phyloP scores from a whole-genome alignment of 2,329 filamentous ascomycete genomes.

The Clonostachys rosea region DNA sequence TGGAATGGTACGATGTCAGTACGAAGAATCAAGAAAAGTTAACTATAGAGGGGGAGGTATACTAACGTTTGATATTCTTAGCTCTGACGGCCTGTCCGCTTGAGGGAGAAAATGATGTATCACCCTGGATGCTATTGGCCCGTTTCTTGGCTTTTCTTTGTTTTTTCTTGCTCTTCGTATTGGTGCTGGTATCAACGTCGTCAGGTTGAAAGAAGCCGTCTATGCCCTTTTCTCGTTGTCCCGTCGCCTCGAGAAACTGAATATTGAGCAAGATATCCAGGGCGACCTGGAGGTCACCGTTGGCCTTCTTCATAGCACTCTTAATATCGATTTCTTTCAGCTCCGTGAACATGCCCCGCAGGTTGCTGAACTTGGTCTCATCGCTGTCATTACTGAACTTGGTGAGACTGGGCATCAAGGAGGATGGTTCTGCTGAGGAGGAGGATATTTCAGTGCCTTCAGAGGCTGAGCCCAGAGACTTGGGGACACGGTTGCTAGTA shows the following conservation, averaged over 20 bases:
- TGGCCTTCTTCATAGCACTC: conserved; percentile 62
- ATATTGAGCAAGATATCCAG: conserved; percentile 80
- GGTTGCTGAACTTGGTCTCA: conserved; percentile 56
- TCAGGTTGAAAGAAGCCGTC: conserved; percentile 70
- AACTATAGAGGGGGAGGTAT: neutral
- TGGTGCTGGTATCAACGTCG: conserved; percentile 18
- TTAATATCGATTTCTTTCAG: conserved; percentile 62
- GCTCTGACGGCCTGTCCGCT: neutral
- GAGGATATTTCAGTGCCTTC: conserved; percentile 13
- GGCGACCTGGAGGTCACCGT: conserved; percentile 62
- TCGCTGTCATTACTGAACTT: conserved; percentile 37
- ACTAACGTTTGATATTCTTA: conserved; percentile 21
- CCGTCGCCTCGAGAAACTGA: conserved; percentile 68
- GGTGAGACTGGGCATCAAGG: neutral
- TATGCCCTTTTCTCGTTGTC: conserved; percentile 65
- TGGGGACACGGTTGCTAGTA: conserved; percentile 12
- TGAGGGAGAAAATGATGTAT: too few relatives aligned
- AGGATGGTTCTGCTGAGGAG: conserved; percentile 11
- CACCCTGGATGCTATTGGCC: neutral
- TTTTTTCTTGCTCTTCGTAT: conserved; percentile 25
- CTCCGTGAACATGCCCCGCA: conserved; percentile 68
- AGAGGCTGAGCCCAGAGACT: conserved; percentile 2
- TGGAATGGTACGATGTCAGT: conserved; percentile 2
- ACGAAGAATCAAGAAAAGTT: too few relatives aligned
- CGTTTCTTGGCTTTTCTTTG: conserved; percentile 27